phyloP scores from a whole-genome alignment of 495 filamentous ascomycete genomes.

The Letharia lupina region DNA sequence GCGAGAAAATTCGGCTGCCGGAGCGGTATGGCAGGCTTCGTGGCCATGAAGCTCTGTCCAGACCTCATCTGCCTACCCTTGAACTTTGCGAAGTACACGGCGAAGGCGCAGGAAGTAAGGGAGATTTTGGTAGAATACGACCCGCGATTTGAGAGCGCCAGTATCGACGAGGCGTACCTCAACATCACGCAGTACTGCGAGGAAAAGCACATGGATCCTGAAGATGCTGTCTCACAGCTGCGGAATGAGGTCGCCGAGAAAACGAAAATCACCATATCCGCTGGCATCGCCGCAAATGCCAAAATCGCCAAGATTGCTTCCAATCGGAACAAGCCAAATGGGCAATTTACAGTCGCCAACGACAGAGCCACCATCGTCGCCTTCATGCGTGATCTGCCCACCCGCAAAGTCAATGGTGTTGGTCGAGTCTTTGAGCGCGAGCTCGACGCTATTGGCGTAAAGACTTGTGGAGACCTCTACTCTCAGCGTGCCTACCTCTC shows the following conservation, averaged over 20 bases:
- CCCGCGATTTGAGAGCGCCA: constrained; percentile 81
- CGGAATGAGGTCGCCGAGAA: constrained; percentile 66
- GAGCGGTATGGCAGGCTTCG: constrained; percentile 92
- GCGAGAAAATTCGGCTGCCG: constrained; percentile 84
- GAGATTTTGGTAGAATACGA: constrained; percentile 80
- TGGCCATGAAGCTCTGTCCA: constrained; percentile 90
- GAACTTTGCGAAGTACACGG: constrained; percentile 85
- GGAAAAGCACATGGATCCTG: constrained; percentile 57
- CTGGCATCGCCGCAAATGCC: constrained; percentile 87
- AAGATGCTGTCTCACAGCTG: constrained; percentile 66
- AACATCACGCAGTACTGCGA: constrained; percentile 86
- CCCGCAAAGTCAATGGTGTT: constrained; percentile 86
- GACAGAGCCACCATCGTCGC: constrained; percentile 65
- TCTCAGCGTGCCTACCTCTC: constrained; percentile 59
- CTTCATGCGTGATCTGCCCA: constrained; percentile 76
- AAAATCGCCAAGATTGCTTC: constrained; percentile 91
- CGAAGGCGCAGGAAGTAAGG: constrained; percentile 83
- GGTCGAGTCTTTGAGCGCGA: constrained; percentile 93
- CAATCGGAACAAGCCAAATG: constrained; percentile 94
- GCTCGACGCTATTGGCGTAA: constrained; percentile 76
- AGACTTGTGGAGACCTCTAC: constrained; percentile 86
- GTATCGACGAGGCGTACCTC: constrained; percentile 92
- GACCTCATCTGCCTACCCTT: constrained; percentile 71
- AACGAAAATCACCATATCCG: constrained; percentile 81
- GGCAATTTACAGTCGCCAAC: constrained; percentile 69